Percentiles rank a stretch among this genome's conserved stretches.
These are phyloP conservation scores for Pseudoscleropodium purum DNA, from an alignment of 225 moss, liverwort and hornwort genomes.

Conservation along the genomic window DNA sequence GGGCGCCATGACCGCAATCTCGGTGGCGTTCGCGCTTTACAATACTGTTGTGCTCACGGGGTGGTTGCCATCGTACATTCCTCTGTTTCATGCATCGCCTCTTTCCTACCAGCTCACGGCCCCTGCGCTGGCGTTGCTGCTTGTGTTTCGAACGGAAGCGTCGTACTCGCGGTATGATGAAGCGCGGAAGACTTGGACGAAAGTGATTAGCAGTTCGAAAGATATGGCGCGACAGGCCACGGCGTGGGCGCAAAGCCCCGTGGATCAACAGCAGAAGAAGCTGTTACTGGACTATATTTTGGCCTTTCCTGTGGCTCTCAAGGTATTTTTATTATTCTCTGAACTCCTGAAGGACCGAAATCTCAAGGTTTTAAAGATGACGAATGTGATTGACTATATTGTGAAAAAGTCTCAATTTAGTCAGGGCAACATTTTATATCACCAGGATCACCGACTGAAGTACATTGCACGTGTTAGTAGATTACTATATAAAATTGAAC, in stretches of 20 bases:
- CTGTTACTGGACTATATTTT: constrained; percentile 69
- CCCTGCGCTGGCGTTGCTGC: constrained; percentile 83
- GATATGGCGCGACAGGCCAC: constrained; percentile 71
- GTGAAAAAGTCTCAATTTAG: too few relatives aligned
- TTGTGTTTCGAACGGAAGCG: constrained; percentile 92
- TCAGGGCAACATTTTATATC: background rate
- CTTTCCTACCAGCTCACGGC: constrained; percentile 87
- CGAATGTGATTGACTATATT: background rate
- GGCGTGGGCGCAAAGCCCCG: constrained; percentile 55
- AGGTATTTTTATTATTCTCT: constrained; percentile 18
- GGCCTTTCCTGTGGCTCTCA: constrained; percentile 74
- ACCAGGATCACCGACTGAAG: background rate
- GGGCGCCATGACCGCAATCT: constrained; percentile 56
- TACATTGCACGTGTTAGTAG: background rate
- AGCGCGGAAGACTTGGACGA: constrained; percentile 92
- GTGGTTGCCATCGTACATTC: constrained; percentile 56
- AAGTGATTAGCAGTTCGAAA: constrained; percentile 63
- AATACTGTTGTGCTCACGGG: constrained; percentile 48
- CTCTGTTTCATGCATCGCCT: constrained; percentile 59
- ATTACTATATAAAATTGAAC: background rate
- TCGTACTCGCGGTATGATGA: constrained; percentile 93
- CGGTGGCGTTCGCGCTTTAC: constrained; percentile 51
- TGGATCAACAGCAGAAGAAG: constrained; percentile 34
- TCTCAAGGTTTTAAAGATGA: background rate
- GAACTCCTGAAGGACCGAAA: background rate